A percentile compares a stretch with the other conserved stretches of the same genome.
These are phyloP conservation scores for Allantophomopsis cytisporea DNA, from an alignment of 2,329 filamentous ascomycete genomes.

Conservation along the genomic window DNA sequence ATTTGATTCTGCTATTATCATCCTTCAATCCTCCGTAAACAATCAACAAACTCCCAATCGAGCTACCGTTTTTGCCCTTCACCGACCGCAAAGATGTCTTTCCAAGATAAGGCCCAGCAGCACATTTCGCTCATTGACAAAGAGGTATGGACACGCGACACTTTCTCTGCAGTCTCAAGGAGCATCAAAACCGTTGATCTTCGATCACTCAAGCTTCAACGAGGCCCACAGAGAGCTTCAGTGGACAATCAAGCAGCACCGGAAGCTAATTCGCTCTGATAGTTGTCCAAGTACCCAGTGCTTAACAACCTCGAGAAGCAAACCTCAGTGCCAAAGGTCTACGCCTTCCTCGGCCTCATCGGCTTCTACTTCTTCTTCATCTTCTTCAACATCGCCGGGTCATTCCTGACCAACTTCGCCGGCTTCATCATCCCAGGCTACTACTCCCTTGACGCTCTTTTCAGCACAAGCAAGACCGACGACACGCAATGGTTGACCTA, in stretches of 20 bases:
- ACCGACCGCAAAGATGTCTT: conserved; percentile 43
- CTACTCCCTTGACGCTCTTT: conserved; percentile 71
- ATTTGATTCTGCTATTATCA: too few species aligned
- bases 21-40: too few species aligned
- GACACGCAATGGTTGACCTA: conserved; percentile 78
- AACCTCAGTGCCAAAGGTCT: conserved; percentile 72
- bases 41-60: background rate
- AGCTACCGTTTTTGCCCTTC: background rate
- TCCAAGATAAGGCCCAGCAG: conserved; percentile 65
- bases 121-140: conserved; percentile 71
- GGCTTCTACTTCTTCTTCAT: conserved; percentile 83
- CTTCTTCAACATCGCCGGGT: conserved; percentile 83
- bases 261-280: conserved; percentile 4
- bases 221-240: background rate
- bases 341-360: conserved; percentile 62
- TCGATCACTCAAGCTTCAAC: too few species aligned
- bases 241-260: background rate
- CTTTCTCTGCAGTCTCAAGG: too few species aligned
- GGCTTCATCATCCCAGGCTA: conserved; percentile 75
- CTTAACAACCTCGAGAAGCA: conserved; percentile 81
- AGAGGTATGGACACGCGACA: conserved; percentile 39
- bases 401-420: conserved; percentile 77
- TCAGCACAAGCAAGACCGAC: conserved; percentile 56
- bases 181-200: too few species aligned
- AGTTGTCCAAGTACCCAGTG: conserved; percentile 77